Evolutionary conservation across 2,329 filamentous ascomycete species (phyloP).

Genomic region (Cytospora paraplurivora): DNA sequence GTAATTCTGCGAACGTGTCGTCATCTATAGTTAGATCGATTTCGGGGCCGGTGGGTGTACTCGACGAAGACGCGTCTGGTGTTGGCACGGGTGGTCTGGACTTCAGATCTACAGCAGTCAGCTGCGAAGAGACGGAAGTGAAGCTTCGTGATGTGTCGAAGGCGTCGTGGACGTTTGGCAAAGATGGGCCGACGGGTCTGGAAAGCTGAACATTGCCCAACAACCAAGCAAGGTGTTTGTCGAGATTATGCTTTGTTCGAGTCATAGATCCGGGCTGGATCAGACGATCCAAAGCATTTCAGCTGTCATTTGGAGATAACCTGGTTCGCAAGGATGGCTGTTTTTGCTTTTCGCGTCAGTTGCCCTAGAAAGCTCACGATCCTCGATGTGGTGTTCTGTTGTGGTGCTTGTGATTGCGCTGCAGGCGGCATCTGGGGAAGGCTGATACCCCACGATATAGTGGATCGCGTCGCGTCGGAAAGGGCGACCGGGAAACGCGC

Average conservation of each 20-base stretch:
- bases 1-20: conserved; percentile 15
- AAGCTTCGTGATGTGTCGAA: conserved; percentile 34
- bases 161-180: conserved; percentile 38
- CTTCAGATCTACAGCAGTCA: conserved; percentile 16
- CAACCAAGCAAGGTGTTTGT: conserved; percentile 60
- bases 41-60: conserved; percentile 28
- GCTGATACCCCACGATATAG: conserved; percentile 14
- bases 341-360: background rate
- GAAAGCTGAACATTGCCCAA: conserved; percentile 49
- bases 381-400: background rate
- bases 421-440: background rate
- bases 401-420: background rate
- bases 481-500: conserved; percentile 14
- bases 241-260: conserved; percentile 56
- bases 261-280: conserved; percentile 57
- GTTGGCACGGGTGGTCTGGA: conserved; percentile 2
- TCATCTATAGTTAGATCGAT: conserved; percentile 32
- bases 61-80: conserved; percentile 13
- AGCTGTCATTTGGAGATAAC: conserved; percentile 15
- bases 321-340: background rate
- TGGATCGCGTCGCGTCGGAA: conserved; percentile 23
- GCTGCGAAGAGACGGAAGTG: conserved; percentile 28
- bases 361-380: background rate
- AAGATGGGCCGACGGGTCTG: conserved; percentile 42
- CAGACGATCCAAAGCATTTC: conserved; percentile 37